Evolutionary conservation across 2,329 filamentous ascomycete genomes (phyloP).

Genomic region (Tolypocladium pustulatum): DNA sequence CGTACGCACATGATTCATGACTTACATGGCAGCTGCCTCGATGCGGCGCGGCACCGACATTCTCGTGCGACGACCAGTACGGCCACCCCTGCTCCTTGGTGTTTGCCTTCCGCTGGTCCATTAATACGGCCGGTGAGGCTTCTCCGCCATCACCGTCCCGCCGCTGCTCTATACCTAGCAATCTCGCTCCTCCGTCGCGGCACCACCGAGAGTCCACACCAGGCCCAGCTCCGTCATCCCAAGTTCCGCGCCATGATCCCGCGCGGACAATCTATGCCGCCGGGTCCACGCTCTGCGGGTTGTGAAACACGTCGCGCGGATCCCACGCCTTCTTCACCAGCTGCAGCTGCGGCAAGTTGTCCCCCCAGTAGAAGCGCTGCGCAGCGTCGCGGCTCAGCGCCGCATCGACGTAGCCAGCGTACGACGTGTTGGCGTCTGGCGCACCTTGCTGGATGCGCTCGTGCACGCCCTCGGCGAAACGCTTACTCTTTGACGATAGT

Average conservation of each 20-base stretch:
- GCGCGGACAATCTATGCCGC: slow-evolving; percentile 1
- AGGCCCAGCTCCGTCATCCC: background rate
- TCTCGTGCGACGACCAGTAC: background rate
- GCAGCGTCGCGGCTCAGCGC: slow-evolving; percentile 27
- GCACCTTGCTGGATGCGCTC: slow-evolving; percentile 26
- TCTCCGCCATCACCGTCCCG: background rate
- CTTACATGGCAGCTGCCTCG: background rate
- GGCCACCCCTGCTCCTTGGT: background rate
- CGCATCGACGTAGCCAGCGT: slow-evolving; percentile 54
- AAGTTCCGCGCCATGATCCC: background rate
- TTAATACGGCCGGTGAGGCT: background rate
- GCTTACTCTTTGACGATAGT: slow-evolving; percentile 32
- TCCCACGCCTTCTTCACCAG: slow-evolving; percentile 42
- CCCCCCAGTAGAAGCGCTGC: slow-evolving; percentile 44
- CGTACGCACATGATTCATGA: background rate
- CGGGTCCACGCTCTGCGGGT: slow-evolving; percentile 44
- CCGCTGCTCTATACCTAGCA: background rate
- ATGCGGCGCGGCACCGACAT: background rate
- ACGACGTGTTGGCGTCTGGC: slow-evolving; percentile 35
- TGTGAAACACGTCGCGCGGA: slow-evolving; percentile 43
- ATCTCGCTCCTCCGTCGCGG: background rate
- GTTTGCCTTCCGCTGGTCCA: background rate
- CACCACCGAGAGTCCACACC: background rate
- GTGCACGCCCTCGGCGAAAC: slow-evolving; percentile 43
- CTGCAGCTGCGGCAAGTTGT: slow-evolving; percentile 35